Evolutionary conservation across 2,329 filamentous ascomycete species (phyloP).

Genomic region (Leptographium procerum): DNA sequence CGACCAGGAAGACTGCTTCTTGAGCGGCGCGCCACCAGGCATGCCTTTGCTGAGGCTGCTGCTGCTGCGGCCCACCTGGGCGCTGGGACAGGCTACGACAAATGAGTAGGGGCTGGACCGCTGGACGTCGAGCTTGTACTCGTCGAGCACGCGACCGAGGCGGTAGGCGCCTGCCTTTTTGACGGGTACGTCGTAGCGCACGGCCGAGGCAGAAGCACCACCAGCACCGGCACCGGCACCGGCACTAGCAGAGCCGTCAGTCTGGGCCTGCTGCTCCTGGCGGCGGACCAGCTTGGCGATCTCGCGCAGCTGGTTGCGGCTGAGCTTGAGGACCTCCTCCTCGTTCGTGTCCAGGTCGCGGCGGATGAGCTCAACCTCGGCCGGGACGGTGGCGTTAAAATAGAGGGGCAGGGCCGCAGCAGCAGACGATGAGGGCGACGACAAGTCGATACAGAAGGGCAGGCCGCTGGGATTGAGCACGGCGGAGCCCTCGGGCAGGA

Average conservation of each 20-base stretch:
- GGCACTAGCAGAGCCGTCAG: slow-evolving; percentile 19
- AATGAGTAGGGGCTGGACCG: slow-evolving; percentile 65
- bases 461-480: slow-evolving; percentile 70
- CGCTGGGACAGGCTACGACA: slow-evolving; percentile 76
- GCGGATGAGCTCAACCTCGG: slow-evolving; percentile 78
- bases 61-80: slow-evolving; percentile 37
- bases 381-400: slow-evolving; percentile 87
- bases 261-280: slow-evolving; percentile 24
- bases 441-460: slow-evolving; percentile 62
- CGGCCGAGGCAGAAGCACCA: no score
- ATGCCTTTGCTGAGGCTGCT: background rate
- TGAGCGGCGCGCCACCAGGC: background rate
- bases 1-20: slow-evolving; percentile 34
- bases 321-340: slow-evolving; percentile 70
- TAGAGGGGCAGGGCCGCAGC: slow-evolving; percentile 54
- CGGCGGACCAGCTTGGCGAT: slow-evolving; percentile 59
- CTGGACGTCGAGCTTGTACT: slow-evolving; percentile 88
- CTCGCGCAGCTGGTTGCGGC: slow-evolving; percentile 60
- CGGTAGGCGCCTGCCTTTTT: slow-evolving; percentile 85
- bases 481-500: slow-evolving; percentile 89
- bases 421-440: slow-evolving; percentile 30
- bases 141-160: slow-evolving; percentile 74
- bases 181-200: slow-evolving; percentile 60
- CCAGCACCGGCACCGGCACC: no score
- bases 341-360: slow-evolving; percentile 66